Conservation (phyloP, 1,284 basidiomycete species). For the Cryptococcus sp. region DNA sequence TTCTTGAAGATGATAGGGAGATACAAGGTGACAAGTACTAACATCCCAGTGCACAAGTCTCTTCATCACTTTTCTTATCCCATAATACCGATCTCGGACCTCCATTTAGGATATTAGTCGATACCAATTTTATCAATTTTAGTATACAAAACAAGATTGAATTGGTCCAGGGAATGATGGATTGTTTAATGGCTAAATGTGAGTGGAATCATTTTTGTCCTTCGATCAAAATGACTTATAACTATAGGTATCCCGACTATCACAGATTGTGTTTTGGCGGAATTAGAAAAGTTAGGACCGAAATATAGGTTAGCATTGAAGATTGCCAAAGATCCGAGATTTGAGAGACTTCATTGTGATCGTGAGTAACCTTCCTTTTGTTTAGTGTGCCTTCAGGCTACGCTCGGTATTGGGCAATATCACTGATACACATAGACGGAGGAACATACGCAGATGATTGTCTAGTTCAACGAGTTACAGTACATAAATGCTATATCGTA, state of each 20-base stretch:
- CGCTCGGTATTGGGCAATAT: not conserved
- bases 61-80: conserved; percentile 69
- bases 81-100: conserved; percentile 96
- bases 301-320: conserved; percentile 87
- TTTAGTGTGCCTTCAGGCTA: not conserved
- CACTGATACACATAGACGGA: conserved; percentile 50
- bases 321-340: conserved; percentile 93
- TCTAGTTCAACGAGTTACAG: conserved; percentile 87
- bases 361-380: conserved; percentile 43
- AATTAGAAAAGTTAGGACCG: conserved; percentile 94
- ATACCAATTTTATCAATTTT: conserved; percentile 99
- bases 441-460: conserved; percentile 99
- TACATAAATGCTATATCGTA: conserved; percentile 95
- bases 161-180: conserved; percentile 97
- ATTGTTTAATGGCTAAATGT: conserved; percentile 99
- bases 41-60: conserved; percentile 24
- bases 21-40: not conserved
- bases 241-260: conserved; percentile 90
- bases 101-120: conserved; percentile 93
- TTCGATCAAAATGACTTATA: not conserved
- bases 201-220: conserved; percentile 35
- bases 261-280: conserved; percentile 96
- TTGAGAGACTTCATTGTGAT: conserved; percentile 86
- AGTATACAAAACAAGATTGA: conserved; percentile 98
- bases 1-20: not conserved